phyloP scores from a whole-genome alignment of 139 green algal species.

The Chloropicon primus region DNA sequence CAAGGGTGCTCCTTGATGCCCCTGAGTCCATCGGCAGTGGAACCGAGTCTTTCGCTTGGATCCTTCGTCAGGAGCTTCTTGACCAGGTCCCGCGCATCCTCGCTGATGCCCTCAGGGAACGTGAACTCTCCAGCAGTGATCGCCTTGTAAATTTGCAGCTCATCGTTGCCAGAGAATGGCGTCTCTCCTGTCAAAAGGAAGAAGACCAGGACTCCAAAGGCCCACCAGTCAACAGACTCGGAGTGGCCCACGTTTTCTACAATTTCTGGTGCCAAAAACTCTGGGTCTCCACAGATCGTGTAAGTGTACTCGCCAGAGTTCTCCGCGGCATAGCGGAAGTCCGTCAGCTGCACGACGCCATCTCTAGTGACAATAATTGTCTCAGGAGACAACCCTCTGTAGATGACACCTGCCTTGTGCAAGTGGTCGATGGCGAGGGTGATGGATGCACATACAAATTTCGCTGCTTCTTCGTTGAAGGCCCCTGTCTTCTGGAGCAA shows the following conservation, averaged over 20 bases:
- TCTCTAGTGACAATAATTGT: slow-evolving; percentile 41
- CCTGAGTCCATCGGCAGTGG: neutral
- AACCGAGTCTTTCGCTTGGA: slow-evolving; percentile 21
- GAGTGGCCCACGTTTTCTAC: slow-evolving; percentile 62
- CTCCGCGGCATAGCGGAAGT: slow-evolving; percentile 28
- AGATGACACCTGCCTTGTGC: slow-evolving; percentile 10
- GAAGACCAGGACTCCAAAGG: slow-evolving; percentile 76
- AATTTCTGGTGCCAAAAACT: slow-evolving; percentile 90
- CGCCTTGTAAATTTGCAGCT: slow-evolving; percentile 52
- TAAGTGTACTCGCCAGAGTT: slow-evolving; percentile 33
- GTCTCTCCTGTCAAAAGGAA: slow-evolving; percentile 70
- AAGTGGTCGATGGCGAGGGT: neutral
- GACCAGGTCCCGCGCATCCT: slow-evolving; percentile 32
- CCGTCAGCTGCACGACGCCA: slow-evolving; percentile 33
- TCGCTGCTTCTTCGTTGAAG: neutral
- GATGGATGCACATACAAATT: neutral
- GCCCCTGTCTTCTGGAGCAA: neutral
- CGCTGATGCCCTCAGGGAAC: slow-evolving; percentile 30
- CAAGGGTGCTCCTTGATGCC: neutral
- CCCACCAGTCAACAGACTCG: slow-evolving; percentile 82
- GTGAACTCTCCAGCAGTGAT: slow-evolving; percentile 20
- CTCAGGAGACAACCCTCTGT: slow-evolving; percentile 26
- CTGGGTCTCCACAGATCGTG: slow-evolving; percentile 87
- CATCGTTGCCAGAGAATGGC: slow-evolving; percentile 57
- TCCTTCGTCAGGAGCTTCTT: slow-evolving; percentile 32